These are phyloP conservation scores for Zygosaccharomyces bailii DNA, from an alignment of 805 yeast genomes.

Conservation along the genomic window DNA sequence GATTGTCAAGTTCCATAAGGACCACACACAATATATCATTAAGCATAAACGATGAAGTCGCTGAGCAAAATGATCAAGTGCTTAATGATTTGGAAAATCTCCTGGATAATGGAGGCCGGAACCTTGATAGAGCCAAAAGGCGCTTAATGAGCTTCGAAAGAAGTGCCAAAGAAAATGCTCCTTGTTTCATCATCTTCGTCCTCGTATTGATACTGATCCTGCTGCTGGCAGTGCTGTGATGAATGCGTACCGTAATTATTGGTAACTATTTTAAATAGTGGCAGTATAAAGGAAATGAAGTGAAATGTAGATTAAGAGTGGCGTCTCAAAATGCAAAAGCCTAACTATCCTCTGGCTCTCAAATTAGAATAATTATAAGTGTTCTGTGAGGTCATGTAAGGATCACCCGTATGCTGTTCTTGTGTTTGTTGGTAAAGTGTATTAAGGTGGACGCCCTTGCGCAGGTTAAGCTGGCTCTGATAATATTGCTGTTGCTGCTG, in stretches of 20 bases:
- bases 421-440: slow-evolving; percentile 9
- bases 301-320: neutral
- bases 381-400: slow-evolving; percentile 7
- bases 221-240: slow-evolving; percentile 40
- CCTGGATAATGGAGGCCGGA: slow-evolving; percentile 42
- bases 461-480: slow-evolving; percentile 11
- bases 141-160: slow-evolving; percentile 40
- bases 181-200: slow-evolving; percentile 46
- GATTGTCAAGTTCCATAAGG: slow-evolving; percentile 42
- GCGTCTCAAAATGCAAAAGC: neutral
- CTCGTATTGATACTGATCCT: slow-evolving; percentile 44
- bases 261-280: neutral
- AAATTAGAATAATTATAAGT: slow-evolving; percentile 9
- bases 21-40: slow-evolving; percentile 45
- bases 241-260: slow-evolving; percentile 1
- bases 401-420: slow-evolving; percentile 12
- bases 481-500: slow-evolving; percentile 13
- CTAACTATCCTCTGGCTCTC: slow-evolving; percentile 8
- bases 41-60: slow-evolving; percentile 46
- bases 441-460: slow-evolving; percentile 8
- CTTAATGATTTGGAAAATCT: slow-evolving; percentile 49
- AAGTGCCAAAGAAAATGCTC: slow-evolving; percentile 46
- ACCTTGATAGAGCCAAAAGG: slow-evolving; percentile 41
- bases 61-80: slow-evolving; percentile 44
- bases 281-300: neutral